phyloP scores from a whole-genome alignment of 2,329 filamentous ascomycete species.

The Verticillium isaacii region DNA sequence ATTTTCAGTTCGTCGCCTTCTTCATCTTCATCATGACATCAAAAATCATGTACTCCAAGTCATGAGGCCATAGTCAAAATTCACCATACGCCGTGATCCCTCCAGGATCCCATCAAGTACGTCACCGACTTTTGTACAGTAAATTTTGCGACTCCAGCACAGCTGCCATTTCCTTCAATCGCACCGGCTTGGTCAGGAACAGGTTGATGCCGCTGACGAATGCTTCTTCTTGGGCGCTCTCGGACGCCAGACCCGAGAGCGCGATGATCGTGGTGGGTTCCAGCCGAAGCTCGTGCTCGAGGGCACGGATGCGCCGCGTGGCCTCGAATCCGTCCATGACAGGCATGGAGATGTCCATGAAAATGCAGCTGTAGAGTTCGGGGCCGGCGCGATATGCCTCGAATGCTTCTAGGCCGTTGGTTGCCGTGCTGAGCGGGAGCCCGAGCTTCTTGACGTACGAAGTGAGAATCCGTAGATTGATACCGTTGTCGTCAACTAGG shows the following conservation, averaged over 20 bases:
- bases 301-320: conserved; percentile 32
- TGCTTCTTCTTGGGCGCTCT: conserved; percentile 37
- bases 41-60: too few species aligned
- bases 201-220: conserved; percentile 39
- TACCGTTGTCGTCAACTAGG: conserved; percentile 29
- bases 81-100: too few species aligned
- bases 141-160: not conserved
- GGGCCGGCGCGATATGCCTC: conserved; percentile 14
- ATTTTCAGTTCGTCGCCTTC: too few species aligned
- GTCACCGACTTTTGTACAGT: too few species aligned
- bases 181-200: conserved; percentile 41
- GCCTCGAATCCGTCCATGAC: conserved; percentile 36
- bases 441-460: conserved; percentile 30
- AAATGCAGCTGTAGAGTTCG: conserved; percentile 9
- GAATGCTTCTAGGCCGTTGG: conserved; percentile 37
- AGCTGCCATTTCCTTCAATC: conserved; percentile 23
- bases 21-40: too few species aligned
- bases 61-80: too few species aligned
- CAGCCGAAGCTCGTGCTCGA: conserved; percentile 32
- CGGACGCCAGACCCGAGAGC: conserved; percentile 36
- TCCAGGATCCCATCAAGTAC: too few species aligned
- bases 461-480: conserved; percentile 28
- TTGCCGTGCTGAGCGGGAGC: conserved; percentile 28
- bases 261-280: conserved; percentile 36
- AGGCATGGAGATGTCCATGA: conserved; percentile 38